Evolutionary conservation across 139 green algal species (phyloP), one percentile per base, ranked within the genome.

Genomic region (Protoeuglena noctilucae): DNA sequence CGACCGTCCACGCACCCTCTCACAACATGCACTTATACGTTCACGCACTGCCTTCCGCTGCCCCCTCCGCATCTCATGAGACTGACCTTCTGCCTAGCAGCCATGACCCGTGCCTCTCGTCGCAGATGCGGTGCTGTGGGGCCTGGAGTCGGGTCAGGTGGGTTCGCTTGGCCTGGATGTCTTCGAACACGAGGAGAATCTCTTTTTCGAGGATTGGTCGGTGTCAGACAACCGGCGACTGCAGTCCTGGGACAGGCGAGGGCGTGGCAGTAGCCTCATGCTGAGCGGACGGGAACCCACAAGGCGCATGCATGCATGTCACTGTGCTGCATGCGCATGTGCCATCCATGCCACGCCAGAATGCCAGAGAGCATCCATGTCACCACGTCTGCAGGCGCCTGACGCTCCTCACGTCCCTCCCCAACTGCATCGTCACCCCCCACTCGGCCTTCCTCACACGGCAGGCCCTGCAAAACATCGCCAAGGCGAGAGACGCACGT

Each of bases 401-500:
- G 12, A 30, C 53, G 26, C 3, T 48, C 27, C 57, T 70, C 29
- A 28, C 17, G 18, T 51, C 24, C 12, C 40, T 26, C 17, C 55
- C 56, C 18, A 68, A 87, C 54, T 67, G 80, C 19, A 48, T 92
- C 4, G 60, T 87, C 16, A 87, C 78, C 0, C 74, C 77, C 0
- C 82, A 93, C 73, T 72, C 63, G 2, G 84, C 82, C 1, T 93
- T 93, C 66, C 65, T 89, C 3, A 93, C 84, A 0, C 23, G 71
- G 21, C 79, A 93, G 51, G 81, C 81, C 1, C 70, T 93, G 2
- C 23, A 40, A 1, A 80, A 80, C 54, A 93, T 93, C 43, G 52
- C 47, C 23, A 85, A n/a, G n/a, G n/a, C n/a, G n/a, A n/a, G n/a
- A n/a, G n/a, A n/a, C n/a, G n/a, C n/a, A n/a, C n/a, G n/a, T n/a